Percentiles rank a stretch among this genome's conserved stretches.
Evolutionary conservation across 129 eudicot genomes (phyloP).

Genomic region (Smallanthus sonchifolius): DNA sequence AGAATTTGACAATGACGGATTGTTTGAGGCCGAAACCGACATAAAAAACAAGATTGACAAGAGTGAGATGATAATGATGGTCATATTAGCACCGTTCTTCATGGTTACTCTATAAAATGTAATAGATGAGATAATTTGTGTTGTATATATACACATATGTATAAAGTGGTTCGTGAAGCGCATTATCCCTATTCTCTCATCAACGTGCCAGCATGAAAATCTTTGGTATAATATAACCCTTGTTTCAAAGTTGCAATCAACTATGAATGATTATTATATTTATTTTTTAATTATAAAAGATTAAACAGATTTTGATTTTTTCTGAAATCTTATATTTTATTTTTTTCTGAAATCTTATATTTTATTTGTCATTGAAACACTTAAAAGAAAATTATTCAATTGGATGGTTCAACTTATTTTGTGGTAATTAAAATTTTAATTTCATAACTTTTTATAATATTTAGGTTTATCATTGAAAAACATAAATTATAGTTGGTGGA

Average conservation of each 20-base stretch:
- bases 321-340: too few relatives aligned
- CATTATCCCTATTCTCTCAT: conserved; percentile 8
- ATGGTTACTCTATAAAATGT: neutral
- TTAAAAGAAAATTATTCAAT: too few relatives aligned
- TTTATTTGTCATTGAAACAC: neutral
- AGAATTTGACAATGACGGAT: conserved; percentile 1
- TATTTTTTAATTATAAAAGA: neutral
- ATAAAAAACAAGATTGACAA: too few relatives aligned
- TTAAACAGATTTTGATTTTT: neutral
- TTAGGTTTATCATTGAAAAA: too few relatives aligned
- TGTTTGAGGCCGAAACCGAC: conserved; percentile 15
- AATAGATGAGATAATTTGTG: conserved; percentile 3
- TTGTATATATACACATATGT: neutral
- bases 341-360: too few relatives aligned
- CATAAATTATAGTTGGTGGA: too few relatives aligned
- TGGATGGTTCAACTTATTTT: too few relatives aligned
- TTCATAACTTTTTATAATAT: too few relatives aligned
- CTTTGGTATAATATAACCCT: neutral
- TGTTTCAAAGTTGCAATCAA: conserved; percentile 1
- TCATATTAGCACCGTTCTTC: conserved; percentile 20
- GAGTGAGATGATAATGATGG: too few relatives aligned
- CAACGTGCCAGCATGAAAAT: conserved; percentile 34
- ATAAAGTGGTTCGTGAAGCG: conserved; percentile 19
- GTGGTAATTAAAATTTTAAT: too few relatives aligned
- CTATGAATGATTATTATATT: neutral